Base-by-base conservation (phyloP, 202 grass and related monocot genomes). In the Bolboschoenoplectus hybrid region DNA sequence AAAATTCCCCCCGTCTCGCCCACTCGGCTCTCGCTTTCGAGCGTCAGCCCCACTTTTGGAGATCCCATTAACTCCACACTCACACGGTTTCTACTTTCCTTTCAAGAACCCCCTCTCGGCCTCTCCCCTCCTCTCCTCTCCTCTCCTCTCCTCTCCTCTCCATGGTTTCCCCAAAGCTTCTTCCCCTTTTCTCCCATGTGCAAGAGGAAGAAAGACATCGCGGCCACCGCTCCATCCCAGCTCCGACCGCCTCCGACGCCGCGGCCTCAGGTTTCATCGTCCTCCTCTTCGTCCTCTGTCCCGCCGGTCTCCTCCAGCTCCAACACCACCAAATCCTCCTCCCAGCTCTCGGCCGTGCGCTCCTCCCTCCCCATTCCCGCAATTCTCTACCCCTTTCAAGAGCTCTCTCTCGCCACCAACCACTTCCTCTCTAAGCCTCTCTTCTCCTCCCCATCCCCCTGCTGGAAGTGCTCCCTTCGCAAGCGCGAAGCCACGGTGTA, bases 401-500 rank as follows among this genome's bases (percentile, higher is more conserved):
- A 95, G 83, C 67, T 95, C 74, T 60, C 87, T 35, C 44, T 81
- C 7, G 91, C 93, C 34, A 95, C 91, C 81, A 92, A 95, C 91
- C 80, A 77, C 53, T 95, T 95, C 80, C 91, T 95, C 80, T 55
- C 93, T 44, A 89, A 72, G 71, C 82, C 86, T 60, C 51, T 17
- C 74, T 3, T 86, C 12, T 9, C 83, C 75, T 17, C 85, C 44
- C 5, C 72, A 1, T 38, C 86, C 4, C 80, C 86, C 41, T 92
- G 85, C 83, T 95, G 93, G 93, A 77, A 82, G 36, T 95, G 91
- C 86, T 86, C 89, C 46, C 93, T 95, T 41, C 89, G 87, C 81
- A 78, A 69, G 6, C 78, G 62, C 55, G 74, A 88, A 56, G 81
- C 91, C 39, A 81, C 85, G 0, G 79, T 95, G 40, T 92, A 91